Evolutionary conservation across 768 basidiomycete genomes (phyloP), one percentile per base, ranked within the genome.

Genomic region (Holtermannia corniformis): DNA sequence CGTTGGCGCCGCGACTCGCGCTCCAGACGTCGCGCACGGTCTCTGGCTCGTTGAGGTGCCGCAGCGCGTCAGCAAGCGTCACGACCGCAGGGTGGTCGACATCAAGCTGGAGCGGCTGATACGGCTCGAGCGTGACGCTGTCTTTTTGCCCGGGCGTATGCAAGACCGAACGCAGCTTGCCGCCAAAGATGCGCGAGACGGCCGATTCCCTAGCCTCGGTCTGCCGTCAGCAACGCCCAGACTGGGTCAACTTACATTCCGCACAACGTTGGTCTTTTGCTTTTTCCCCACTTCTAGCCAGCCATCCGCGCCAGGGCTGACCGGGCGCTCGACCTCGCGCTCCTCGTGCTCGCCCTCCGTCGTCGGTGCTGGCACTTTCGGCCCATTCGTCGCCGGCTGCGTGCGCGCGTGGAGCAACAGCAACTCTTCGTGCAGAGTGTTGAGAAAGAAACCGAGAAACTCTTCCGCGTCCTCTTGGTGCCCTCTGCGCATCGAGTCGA

Each of bases 381-480:
- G 76, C 75, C 32, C 46, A 54, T 57, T 21, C 48, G 41, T 55
- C 51, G 25, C 64, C 27, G 47, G 26, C 32, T 56, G 52, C 10
- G 54, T 61, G 3, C 81, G 77, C 4, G 81, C 75, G 5, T 81
- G 72, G n/a, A 93, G 73, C 2, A 78, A 76, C 3, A 87, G 73
- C 11, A 96, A 68, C 74, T 97, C 93, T 68, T 99, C 93, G 70
- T 93, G 89, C 4, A 99, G 75, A 0, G 90, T 87, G 62, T 96
- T 90, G 22, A 96, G 77, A 74, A 88, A 93, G 74, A 95, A 96
- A 2, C 93, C 93, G n/a, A 97, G 77, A 72, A 95, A 97, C 72
- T 99, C 93, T 72, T 99, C 92, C 10, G 92, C 93, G 54, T 99
- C 93, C 70, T 99, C 93, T 74, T 99, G 93, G 54, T 90, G 87